These are phyloP conservation scores for Penicillium concentricum DNA, from an alignment of 2,329 filamentous ascomycete genomes.

Conservation along the genomic window DNA sequence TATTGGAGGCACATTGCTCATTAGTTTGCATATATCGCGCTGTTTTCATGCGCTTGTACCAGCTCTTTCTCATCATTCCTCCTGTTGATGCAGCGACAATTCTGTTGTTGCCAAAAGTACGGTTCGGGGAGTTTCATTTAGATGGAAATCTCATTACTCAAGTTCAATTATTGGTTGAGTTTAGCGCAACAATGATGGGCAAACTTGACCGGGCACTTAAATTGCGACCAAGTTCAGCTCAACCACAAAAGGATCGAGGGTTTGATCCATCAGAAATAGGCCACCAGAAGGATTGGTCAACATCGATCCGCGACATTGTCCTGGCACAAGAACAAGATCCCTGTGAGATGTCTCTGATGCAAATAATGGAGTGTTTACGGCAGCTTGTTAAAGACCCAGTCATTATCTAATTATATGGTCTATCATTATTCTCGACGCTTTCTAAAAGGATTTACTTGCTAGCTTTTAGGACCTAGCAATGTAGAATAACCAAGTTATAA, in stretches of 20 bases:
- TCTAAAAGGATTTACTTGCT: background rate
- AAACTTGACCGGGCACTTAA: slow-evolving; percentile 15
- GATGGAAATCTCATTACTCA: slow-evolving; percentile 10
- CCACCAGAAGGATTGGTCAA: background rate
- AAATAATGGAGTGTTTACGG: slow-evolving; percentile 15
- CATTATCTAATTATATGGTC: background rate
- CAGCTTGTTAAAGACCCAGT: slow-evolving; percentile 10
- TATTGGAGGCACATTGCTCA: slow-evolving; percentile 17
- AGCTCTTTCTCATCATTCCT: slow-evolving; percentile 15
- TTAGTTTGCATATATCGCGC: slow-evolving; percentile 16
- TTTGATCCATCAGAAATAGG: background rate
- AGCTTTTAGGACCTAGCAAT: background rate
- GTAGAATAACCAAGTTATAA: background rate
- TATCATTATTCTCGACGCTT: too few species aligned
- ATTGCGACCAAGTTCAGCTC: background rate
- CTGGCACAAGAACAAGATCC: slow-evolving; percentile 11
- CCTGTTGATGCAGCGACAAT: slow-evolving; percentile 12
- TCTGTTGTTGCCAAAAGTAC: slow-evolving; percentile 12
- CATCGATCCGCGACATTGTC: slow-evolving; percentile 13
- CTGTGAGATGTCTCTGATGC: slow-evolving; percentile 10
- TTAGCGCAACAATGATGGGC: slow-evolving; percentile 10
- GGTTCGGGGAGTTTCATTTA: slow-evolving; percentile 9
- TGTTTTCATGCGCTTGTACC: slow-evolving; percentile 19
- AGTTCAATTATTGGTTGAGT: slow-evolving; percentile 12
- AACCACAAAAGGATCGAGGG: background rate